Evolutionary conservation across 1,284 basidiomycete genomes (phyloP), one percentile per base, ranked within the genome.

Genomic region (Sphaerobolus stellatus): DNA sequence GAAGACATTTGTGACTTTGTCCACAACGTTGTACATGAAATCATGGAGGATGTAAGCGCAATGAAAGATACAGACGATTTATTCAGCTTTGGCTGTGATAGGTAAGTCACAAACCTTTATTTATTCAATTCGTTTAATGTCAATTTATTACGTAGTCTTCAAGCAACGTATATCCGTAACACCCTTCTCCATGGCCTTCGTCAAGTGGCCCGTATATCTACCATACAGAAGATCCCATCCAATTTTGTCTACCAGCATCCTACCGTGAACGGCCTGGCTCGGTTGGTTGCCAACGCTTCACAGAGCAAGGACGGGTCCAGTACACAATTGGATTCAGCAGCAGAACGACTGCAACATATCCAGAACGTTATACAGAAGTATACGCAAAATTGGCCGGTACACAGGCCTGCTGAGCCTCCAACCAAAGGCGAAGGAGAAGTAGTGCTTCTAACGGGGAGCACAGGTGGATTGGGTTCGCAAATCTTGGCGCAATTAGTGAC

Each of bases 71-170:
- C 61, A 14, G 69, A 63, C 13, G 75, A 78, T 53, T 57, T 78
- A 5, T 78, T 78, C 60, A 65, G 69, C 22, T 60, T 66, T 27
- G 75, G 75, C 5, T 72, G 72, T 52, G 75, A 78, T 58, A 76
- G 75, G 76, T 75, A 7, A 27, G 8, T 27, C 14, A 22, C 5
- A n/a, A 34, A 20, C 29, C 16, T 14, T 5, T 16, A 7, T 28
- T 24, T 22, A 22, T 9, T 20, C 16, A 20, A 28, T 30, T 47
- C 8, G 59, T 5, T 52, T 72, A n/a, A 5, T 47, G n/a, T n/a
- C 9, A 33, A 4, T 46, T 46, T 16, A 22, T 14, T 18, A 8
- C n/a, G n/a, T 40, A 74, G 74, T 61, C 59, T 77, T 9, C 70
- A 73, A 58, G 68, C 74, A 5, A 74, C 71, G 0, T 74, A 68